Evolutionary conservation across 2,329 filamentous ascomycete genomes (phyloP), one percentile per base, ranked within the genome.

Genomic region (Aspergillus ibericus): DNA sequence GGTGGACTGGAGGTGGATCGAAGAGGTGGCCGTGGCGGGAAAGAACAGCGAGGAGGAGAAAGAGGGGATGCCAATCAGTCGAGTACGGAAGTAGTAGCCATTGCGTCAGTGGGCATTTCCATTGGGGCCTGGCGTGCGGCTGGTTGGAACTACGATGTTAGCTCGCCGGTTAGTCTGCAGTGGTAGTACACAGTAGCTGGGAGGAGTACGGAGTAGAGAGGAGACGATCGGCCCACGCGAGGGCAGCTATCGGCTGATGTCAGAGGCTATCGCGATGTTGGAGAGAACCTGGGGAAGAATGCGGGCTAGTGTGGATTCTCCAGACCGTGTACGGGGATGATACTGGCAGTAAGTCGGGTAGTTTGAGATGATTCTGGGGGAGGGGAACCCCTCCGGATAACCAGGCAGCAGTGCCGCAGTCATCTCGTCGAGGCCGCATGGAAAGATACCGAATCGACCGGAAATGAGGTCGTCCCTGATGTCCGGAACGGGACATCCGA

Each of bases 141-240:
- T 40, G 44, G 16, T 32, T 32, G 29, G 29, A 3, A 32, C 29
- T 29, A 29, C 27, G 27, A 9, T 29, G 27, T 29, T 29, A 9
- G 27, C 29, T 32, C 29, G 29, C 29, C 29, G 29, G 29, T 42
- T 42, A 42, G 38, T 18, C 18, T 42, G 18, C 38, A 42, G 20
- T 18, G 10, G 18, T 32, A 32, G 38, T 42, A 7, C 12, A 2
- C 38, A 16, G 9, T 42, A 20, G 16, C 13, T 9, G 20, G 18
- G 22, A 20, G 18, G 6, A 10, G 12, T 10, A 10, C 8, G 55
- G 54, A 29, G 48, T 16, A 48, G 18, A 50, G 47, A 60, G 48
- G 44, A 53, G 56, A 16, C 50, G 63, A 64, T 63, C 59, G 55
- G 50, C 59, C 62, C 59, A 64, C 58, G 53, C 53, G 54, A 53